phyloP scores from a whole-genome alignment of 306 rosid species.

The Parietaria judaica region DNA sequence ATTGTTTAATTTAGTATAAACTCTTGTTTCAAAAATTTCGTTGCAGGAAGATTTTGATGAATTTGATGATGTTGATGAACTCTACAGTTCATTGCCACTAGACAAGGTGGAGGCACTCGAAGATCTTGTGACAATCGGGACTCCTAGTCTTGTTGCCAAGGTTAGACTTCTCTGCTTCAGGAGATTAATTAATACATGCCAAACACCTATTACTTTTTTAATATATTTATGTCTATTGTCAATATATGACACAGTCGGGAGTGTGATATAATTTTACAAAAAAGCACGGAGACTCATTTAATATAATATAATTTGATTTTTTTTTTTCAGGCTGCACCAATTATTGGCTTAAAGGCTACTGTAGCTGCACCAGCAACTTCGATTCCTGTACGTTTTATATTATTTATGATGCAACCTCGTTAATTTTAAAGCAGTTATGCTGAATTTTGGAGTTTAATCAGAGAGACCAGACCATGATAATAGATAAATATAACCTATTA shows the following conservation, averaged over 20 bases:
- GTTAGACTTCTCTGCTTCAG: constrained; percentile 21
- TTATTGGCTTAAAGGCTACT: constrained; percentile 53
- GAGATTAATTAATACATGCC: background rate
- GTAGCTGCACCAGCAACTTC: constrained; percentile 49
- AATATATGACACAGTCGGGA: too few relatives aligned
- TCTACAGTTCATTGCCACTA: constrained; percentile 69
- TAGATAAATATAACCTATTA: too few relatives aligned
- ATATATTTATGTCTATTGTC: too few relatives aligned
- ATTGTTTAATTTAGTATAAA: constrained; percentile 5
- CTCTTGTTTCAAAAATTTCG: constrained; percentile 4
- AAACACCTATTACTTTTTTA: too few relatives aligned
- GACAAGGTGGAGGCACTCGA: constrained; percentile 94
- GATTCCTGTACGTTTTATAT: constrained; percentile 52
- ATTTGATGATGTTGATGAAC: constrained; percentile 81
- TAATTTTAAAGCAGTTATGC: too few relatives aligned
- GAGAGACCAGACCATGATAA: too few relatives aligned
- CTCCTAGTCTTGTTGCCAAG: constrained; percentile 72
- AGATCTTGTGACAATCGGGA: constrained; percentile 67
- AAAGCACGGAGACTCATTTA: constrained; percentile 15
- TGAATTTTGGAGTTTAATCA: too few relatives aligned
- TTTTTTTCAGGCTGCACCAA: constrained; percentile 56
- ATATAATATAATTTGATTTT: constrained; percentile 3
- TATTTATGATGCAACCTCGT: background rate
- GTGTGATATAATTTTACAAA: background rate
- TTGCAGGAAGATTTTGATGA: constrained; percentile 86